Percentiles rank a stretch among this genome's conserved stretches.
phyloP scores from a whole-genome alignment of 768 basidiomycete species.

The Scleroderma citrinum region DNA sequence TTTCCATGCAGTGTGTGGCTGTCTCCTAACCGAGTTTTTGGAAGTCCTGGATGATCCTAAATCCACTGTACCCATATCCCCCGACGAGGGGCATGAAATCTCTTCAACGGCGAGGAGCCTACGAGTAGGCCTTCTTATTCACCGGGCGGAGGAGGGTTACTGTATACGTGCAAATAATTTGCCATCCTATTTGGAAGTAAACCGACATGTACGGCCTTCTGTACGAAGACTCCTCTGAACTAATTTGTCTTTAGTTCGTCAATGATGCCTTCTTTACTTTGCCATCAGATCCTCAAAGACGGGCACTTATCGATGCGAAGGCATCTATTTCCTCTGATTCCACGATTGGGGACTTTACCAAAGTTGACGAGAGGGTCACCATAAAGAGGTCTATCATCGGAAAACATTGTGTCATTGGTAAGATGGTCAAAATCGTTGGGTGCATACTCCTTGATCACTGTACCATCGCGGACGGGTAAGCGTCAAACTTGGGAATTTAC shows the following conservation, averaged over 20 bases:
- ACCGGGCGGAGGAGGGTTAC: slow-evolving; percentile 46
- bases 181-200: slow-evolving; percentile 71
- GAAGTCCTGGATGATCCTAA: slow-evolving; percentile 39
- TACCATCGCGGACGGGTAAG: slow-evolving; percentile 77
- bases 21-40: not conserved
- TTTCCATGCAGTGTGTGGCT: slow-evolving; percentile 1
- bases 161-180: slow-evolving; percentile 74
- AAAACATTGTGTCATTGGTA: slow-evolving; percentile 78
- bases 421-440: slow-evolving; percentile 75
- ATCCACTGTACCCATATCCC: slow-evolving; percentile 42
- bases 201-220: slow-evolving; percentile 55
- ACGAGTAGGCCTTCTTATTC: slow-evolving; percentile 59
- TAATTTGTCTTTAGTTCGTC: slow-evolving; percentile 35
- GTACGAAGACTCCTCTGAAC: slow-evolving; percentile 11
- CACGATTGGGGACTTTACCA: slow-evolving; percentile 76
- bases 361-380: slow-evolving; percentile 69
- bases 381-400: slow-evolving; percentile 81
- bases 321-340: slow-evolving; percentile 82
- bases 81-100: slow-evolving; percentile 35
- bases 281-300: slow-evolving; percentile 56
- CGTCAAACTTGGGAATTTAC: not conserved
- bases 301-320: slow-evolving; percentile 68
- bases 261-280: slow-evolving; percentile 45
- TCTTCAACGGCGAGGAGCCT: slow-evolving; percentile 39
- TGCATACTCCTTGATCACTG: slow-evolving; percentile 89